phyloP scores from a whole-genome alignment of 2,329 filamentous ascomycete species.

The Epichloe sp. region DNA sequence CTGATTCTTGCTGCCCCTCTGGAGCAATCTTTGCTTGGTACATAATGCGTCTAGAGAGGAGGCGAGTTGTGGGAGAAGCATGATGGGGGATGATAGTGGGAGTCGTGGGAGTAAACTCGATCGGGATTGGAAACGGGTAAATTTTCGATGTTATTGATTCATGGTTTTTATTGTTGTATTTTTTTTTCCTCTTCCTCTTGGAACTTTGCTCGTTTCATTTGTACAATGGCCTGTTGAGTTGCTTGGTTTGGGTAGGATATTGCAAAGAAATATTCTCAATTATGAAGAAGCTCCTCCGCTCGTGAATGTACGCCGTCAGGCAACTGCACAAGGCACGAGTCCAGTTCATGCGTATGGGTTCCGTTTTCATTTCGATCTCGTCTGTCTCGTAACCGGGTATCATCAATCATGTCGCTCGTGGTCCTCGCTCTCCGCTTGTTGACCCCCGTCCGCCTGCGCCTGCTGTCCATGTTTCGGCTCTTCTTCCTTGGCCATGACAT shows the following conservation, averaged over 20 bases:
- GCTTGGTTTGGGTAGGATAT: slow-evolving; percentile 12
- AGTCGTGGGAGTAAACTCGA: slow-evolving; percentile 5
- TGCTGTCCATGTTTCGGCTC: slow-evolving; percentile 14
- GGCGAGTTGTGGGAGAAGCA: not conserved
- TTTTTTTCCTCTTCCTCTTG: not conserved
- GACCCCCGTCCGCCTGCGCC: slow-evolving; percentile 15
- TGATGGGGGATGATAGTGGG: slow-evolving; percentile 1
- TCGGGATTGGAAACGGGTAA: slow-evolving; percentile 2
- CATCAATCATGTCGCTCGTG: slow-evolving; percentile 2
- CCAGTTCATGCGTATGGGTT: not conserved
- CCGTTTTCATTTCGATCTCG: not conserved
- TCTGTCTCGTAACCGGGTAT: not conserved
- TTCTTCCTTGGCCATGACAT: slow-evolving; percentile 71
- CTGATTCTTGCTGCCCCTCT: not conserved
- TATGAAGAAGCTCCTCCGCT: not conserved
- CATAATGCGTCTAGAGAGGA: slow-evolving; percentile 6
- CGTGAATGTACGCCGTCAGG: not conserved
- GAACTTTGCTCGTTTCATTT: not conserved
- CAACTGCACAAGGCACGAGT: not conserved
- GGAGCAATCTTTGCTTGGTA: slow-evolving; percentile 5
- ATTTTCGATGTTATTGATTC: slow-evolving; percentile 2
- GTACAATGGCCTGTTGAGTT: slow-evolving; percentile 3
- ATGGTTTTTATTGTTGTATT: not conserved
- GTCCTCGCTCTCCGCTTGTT: slow-evolving; percentile 13
- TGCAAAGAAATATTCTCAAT: slow-evolving; percentile 11